Conservation (phyloP, 2,329 filamentous ascomycete species). For the Tolypocladium ovalisporum region DNA sequence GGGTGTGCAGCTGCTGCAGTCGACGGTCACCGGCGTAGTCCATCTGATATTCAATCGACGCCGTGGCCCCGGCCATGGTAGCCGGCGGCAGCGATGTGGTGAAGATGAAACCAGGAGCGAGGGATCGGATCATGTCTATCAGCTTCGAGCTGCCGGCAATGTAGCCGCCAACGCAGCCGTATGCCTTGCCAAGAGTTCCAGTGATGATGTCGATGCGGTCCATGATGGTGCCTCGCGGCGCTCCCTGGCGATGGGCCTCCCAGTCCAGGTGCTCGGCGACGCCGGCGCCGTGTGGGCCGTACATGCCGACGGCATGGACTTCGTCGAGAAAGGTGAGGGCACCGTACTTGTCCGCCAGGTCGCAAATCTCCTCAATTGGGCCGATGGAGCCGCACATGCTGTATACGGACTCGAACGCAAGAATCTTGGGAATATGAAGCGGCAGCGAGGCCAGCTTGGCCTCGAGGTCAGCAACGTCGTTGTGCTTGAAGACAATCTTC, state of each 20-base stretch:
- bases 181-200: slow-evolving; percentile 92
- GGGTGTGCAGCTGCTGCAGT: slow-evolving; percentile 92
- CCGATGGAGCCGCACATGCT: slow-evolving; percentile 98
- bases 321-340: slow-evolving; percentile 96
- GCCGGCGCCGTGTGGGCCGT: slow-evolving; percentile 87
- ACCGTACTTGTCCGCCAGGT: slow-evolving; percentile 94
- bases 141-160: slow-evolving; percentile 82
- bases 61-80: slow-evolving; percentile 87
- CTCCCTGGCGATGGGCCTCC: slow-evolving; percentile 68
- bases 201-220: slow-evolving; percentile 97
- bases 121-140: slow-evolving; percentile 85
- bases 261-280: slow-evolving; percentile 97
- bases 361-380: slow-evolving; percentile 90
- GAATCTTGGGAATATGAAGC: slow-evolving; percentile 83
- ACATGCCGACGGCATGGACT: slow-evolving; percentile 99
- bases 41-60: slow-evolving; percentile 92
- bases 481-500: slow-evolving; percentile 98
- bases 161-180: slow-evolving; percentile 95
- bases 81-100: slow-evolving; percentile 93
- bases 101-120: slow-evolving; percentile 97
- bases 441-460: slow-evolving; percentile 83
- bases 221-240: slow-evolving; percentile 74
- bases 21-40: slow-evolving; percentile 74
- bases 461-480: slow-evolving; percentile 88
- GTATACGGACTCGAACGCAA: slow-evolving; percentile 97